phyloP scores from a whole-genome alignment of 768 basidiomycete species.

The Lactarius quietus region DNA sequence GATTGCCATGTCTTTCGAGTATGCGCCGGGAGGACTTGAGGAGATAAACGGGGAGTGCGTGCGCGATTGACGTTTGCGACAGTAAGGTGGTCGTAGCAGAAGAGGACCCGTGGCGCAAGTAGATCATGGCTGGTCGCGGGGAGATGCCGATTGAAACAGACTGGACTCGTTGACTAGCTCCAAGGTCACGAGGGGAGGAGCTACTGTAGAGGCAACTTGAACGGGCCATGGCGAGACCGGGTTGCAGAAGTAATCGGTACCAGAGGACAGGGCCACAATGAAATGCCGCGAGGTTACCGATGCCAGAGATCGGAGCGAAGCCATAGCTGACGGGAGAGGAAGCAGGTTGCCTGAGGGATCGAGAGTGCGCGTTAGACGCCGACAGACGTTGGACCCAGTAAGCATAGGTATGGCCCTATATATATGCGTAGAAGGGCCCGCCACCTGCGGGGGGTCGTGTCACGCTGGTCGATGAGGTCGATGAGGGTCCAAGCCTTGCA shows the following conservation, averaged over 20 bases:
- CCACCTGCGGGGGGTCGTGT: not conserved
- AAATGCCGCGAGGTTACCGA: not conserved
- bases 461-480: not conserved
- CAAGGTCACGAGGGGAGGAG: not conserved
- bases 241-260: not conserved
- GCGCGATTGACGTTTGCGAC: not conserved
- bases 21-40: not conserved
- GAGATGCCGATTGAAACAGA: not conserved
- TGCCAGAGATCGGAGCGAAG: not conserved
- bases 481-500: not conserved
- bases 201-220: not conserved
- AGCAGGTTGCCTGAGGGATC: too few species aligned
- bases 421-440: not conserved
- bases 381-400: not conserved
- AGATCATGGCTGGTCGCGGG: not conserved
- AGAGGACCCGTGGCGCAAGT: not conserved
- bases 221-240: not conserved
- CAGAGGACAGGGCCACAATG: not conserved
- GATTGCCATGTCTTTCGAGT: not conserved
- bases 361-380: not conserved
- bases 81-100: not conserved
- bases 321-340: not conserved
- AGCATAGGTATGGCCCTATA: not conserved
- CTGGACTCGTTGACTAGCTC: not conserved
- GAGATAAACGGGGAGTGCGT: not conserved